Evolutionary conservation across 495 filamentous ascomycete genomes (phyloP), one percentile per base, ranked within the genome.

Genomic region (Cudoniella acicularis): DNA sequence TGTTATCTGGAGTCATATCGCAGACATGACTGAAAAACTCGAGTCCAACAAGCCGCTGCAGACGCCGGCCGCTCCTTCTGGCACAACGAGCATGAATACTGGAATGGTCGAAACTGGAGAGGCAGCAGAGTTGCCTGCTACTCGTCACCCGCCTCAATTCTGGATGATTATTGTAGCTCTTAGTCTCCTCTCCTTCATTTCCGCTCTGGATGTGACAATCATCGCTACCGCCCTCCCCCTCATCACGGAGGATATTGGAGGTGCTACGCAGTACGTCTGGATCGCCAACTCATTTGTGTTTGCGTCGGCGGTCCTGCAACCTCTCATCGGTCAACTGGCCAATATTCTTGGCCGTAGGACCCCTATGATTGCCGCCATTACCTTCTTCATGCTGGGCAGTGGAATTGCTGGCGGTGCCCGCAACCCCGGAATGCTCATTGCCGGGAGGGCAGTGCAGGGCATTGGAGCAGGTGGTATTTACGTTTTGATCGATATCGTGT

Each of bases 401-500:
- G 59, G 46, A 1, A 52, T 94, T 43, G 82, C 84, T 56, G 91
- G 80, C 1, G 64, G 90, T 36, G 80, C 87, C 17, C 74, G 72
- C 25, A 85, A 78, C 47, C 82, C 92, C 59, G 74, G 79, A 24
- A 90, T 91, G 82, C 77, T 96, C 51, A 79, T 96, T 49, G 83
- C 80, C 0, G 89, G 85, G 10, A 72, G 91, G 67, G 83, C 86
- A 0, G 73, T 96, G 43, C 91, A 96, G 71, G 91, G 91, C 53
- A 70, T 86, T 11, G 91, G 90, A 2, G 89, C 85, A 27, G 91
- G 91, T 57, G 91, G 91, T 1, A 80, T 92, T 43, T 76, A 91
- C 20, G 83, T 89, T 18, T 69, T 95, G 59, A 85, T 88, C 20
- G 90, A 93, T 64, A 90, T 95, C 51, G 81, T 79, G 60, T 90